Percentiles rank a stretch among this genome's conserved stretches.
Conservation (phyloP, 345 rosid species). For the Abelmoschus esculentus region DNA sequence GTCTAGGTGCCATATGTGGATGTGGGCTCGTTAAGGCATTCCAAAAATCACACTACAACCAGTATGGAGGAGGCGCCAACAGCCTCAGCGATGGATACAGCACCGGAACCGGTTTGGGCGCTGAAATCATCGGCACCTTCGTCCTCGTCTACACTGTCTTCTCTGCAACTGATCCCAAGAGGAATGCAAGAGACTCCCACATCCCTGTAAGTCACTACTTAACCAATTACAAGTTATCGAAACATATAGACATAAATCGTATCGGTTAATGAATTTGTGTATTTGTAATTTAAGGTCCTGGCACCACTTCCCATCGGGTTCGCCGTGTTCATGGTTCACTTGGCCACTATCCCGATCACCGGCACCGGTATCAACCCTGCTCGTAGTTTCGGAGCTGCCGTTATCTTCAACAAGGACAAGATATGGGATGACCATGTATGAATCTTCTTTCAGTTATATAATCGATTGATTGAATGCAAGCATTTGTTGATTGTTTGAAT, state of each 20-base stretch:
- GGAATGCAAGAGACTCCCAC: slow-evolving; percentile 57
- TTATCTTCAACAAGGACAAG: slow-evolving; percentile 36
- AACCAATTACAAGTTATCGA: not conserved
- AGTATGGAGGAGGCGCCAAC: slow-evolving; percentile 64
- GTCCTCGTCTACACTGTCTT: slow-evolving; percentile 61
- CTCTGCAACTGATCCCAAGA: slow-evolving; percentile 62
- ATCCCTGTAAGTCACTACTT: slow-evolving; percentile 40
- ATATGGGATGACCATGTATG: slow-evolving; percentile 59
- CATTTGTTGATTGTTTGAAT: not conserved
- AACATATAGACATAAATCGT: not conserved
- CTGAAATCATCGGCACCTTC: slow-evolving; percentile 62
- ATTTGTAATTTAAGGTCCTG: slow-evolving; percentile 31
- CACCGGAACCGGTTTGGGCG: slow-evolving; percentile 58
- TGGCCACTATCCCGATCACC: slow-evolving; percentile 63
- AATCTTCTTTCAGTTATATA: not conserved
- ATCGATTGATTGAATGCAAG: not conserved
- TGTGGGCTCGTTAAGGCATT: slow-evolving; percentile 56
- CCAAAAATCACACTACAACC: slow-evolving; percentile 39
- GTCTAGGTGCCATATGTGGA: slow-evolving; percentile 59
- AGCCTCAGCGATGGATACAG: slow-evolving; percentile 35
- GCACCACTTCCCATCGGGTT: slow-evolving; percentile 65
- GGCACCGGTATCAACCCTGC: slow-evolving; percentile 73
- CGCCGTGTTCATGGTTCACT: slow-evolving; percentile 65
- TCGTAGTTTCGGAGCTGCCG: slow-evolving; percentile 61
- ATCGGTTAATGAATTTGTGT: not conserved